phyloP scores from a whole-genome alignment of 495 filamentous ascomycete species.

The Penicillium robsamsonii region DNA sequence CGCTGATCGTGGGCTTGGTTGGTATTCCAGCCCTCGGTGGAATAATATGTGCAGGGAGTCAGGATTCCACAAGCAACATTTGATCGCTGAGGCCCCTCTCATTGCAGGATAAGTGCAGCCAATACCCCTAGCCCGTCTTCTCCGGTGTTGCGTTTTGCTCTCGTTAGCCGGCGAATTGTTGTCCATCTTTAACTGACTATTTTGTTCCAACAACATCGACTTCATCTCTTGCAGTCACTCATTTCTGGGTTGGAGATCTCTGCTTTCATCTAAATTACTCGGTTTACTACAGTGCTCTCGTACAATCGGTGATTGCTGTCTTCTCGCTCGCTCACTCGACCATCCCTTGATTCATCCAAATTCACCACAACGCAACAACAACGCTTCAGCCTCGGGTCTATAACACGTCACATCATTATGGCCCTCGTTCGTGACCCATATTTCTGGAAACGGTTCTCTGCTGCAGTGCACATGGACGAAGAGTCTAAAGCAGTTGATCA shows the following conservation, averaged over 20 bases:
- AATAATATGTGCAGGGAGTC: neutral
- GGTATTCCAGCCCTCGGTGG: conserved; percentile 1
- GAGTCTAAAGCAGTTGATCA: conserved; percentile 25
- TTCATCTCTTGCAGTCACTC: neutral
- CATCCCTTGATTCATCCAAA: conserved; percentile 6
- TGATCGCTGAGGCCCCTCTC: conserved; percentile 8
- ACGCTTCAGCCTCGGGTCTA: neutral
- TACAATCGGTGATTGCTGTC: neutral
- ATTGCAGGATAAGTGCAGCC: conserved; percentile 19
- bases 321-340: neutral
- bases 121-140: conserved; percentile 7
- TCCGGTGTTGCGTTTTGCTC: neutral
- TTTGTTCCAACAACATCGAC: neutral
- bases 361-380: conserved; percentile 1
- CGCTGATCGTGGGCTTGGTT: conserved; percentile 9
- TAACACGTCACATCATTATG: conserved; percentile 23
- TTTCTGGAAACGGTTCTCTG: conserved; percentile 63
- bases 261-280: neutral
- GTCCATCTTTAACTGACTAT: neutral
- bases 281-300: neutral
- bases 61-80: conserved; percentile 18
- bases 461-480: conserved; percentile 54
- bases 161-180: neutral
- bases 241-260: neutral
- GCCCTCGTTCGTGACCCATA: conserved; percentile 55